phyloP scores from a whole-genome alignment of 805 yeast genomes.

The Kodamaea hsintzibuensis region DNA sequence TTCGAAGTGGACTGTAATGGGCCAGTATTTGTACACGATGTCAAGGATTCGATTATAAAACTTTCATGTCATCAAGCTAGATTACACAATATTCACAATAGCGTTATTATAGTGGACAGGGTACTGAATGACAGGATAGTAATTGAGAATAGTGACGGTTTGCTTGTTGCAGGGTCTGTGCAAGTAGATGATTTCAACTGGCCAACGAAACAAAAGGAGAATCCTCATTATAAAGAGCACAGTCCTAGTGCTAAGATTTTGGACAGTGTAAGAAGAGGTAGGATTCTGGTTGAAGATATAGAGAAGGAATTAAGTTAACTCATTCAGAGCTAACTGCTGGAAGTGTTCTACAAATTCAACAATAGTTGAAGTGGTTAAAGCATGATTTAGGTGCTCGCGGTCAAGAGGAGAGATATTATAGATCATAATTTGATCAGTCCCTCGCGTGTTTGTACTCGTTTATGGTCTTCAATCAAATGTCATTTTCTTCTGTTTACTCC shows the following conservation, averaged over 20 bases:
- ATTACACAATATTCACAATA: conserved; percentile 22
- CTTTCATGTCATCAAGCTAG: conserved; percentile 33
- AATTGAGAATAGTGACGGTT: conserved; percentile 29
- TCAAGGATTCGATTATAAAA: conserved; percentile 18
- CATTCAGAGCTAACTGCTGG: too few species aligned
- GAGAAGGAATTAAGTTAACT: background rate
- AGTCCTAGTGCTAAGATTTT: background rate
- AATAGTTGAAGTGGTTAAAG: too few species aligned
- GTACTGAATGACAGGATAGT: conserved; percentile 26
- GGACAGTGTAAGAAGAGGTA: background rate
- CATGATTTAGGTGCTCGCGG: background rate
- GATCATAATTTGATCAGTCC: too few species aligned
- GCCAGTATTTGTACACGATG: conserved; percentile 30
- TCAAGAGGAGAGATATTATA: too few species aligned
- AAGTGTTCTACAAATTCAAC: too few species aligned
- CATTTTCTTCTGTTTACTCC: too few species aligned
- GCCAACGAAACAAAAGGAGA: conserved; percentile 18
- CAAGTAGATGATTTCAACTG: conserved; percentile 33
- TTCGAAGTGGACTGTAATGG: conserved; percentile 25
- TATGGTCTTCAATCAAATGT: background rate
- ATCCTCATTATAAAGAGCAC: conserved; percentile 9
- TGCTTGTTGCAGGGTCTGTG: conserved; percentile 17
- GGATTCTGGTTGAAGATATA: background rate
- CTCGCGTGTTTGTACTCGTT: too few species aligned
- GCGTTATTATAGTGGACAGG: conserved; percentile 17